Conservation (phyloP, 2,329 filamentous ascomycete genomes). For the Pseudogymnoascus verrucosus region DNA sequence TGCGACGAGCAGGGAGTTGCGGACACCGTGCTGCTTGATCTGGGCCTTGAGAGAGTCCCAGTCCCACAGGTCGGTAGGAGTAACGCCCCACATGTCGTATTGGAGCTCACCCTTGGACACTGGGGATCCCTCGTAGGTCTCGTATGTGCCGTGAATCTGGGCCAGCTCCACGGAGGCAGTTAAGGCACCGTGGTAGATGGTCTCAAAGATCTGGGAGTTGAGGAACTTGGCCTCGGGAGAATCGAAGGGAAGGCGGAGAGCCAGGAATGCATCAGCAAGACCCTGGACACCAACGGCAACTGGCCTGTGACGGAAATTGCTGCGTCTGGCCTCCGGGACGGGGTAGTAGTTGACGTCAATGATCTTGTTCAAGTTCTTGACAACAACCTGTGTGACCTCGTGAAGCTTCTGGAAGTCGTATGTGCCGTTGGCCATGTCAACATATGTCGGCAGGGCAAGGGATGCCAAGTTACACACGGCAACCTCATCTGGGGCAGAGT, state of each 20-base stretch:
- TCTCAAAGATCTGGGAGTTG: slow-evolving; percentile 99
- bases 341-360: slow-evolving; percentile 98
- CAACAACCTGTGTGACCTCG: slow-evolving; percentile 84
- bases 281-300: slow-evolving; percentile 96
- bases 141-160: slow-evolving; percentile 74
- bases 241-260: slow-evolving; percentile 92
- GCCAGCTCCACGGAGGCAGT: slow-evolving; percentile 84
- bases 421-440: slow-evolving; percentile 73
- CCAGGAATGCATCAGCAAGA: slow-evolving; percentile 95
- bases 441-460: slow-evolving; percentile 80
- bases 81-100: slow-evolving; percentile 98
- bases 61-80: slow-evolving; percentile 91
- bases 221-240: slow-evolving; percentile 87
- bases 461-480: slow-evolving; percentile 98
- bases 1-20: slow-evolving; percentile 90
- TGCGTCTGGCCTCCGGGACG: slow-evolving; percentile 86
- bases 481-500: slow-evolving; percentile 93
- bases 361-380: slow-evolving; percentile 95
- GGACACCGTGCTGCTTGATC: slow-evolving; percentile 86
- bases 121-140: slow-evolving; percentile 86
- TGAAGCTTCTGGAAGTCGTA: slow-evolving; percentile 98
- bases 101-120: slow-evolving; percentile 93
- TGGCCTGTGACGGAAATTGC: slow-evolving; percentile 94
- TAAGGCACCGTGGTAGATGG: slow-evolving; percentile 92
- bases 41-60: slow-evolving; percentile 83